Conservation (phyloP, 2,329 filamentous ascomycete species). For the Fusarium sp. region DNA sequence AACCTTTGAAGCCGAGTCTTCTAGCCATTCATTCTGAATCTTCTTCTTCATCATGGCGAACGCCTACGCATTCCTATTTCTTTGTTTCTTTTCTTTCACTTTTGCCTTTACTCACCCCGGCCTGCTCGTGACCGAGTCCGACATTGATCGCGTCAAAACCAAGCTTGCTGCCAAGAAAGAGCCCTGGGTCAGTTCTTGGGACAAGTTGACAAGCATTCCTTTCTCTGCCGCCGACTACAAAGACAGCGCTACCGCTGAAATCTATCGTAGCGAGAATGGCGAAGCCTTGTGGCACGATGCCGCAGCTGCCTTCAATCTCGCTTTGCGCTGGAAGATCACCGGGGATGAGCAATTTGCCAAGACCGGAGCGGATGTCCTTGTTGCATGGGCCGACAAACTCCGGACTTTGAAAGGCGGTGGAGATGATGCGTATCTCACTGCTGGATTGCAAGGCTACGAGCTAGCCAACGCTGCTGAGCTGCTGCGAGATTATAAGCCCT, state of each 20-base stretch:
- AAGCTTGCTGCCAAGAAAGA: constrained; percentile 11
- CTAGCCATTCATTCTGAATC: not conserved
- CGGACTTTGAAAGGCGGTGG: not conserved
- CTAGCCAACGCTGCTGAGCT: not conserved
- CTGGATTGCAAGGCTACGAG: not conserved
- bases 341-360: not conserved
- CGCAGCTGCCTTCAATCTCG: constrained; percentile 22
- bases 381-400: not conserved
- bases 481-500: not conserved
- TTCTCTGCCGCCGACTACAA: constrained; percentile 2
- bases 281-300: constrained; percentile 26
- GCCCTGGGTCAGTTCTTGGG: constrained; percentile 20
- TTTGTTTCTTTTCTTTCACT: not conserved
- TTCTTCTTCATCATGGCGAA: not conserved
- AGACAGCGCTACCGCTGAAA: not conserved
- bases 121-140: constrained; percentile 21
- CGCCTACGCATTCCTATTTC: not conserved
- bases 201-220: constrained; percentile 13
- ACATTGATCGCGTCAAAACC: constrained; percentile 11
- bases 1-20: not conserved
- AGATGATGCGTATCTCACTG: not conserved
- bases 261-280: constrained; percentile 8
- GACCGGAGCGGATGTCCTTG: not conserved
- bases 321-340: not conserved
- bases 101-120: constrained; percentile 19